phyloP scores from a whole-genome alignment of 176 grass and related monocot genomes.

The Oryza officinalis region DNA sequence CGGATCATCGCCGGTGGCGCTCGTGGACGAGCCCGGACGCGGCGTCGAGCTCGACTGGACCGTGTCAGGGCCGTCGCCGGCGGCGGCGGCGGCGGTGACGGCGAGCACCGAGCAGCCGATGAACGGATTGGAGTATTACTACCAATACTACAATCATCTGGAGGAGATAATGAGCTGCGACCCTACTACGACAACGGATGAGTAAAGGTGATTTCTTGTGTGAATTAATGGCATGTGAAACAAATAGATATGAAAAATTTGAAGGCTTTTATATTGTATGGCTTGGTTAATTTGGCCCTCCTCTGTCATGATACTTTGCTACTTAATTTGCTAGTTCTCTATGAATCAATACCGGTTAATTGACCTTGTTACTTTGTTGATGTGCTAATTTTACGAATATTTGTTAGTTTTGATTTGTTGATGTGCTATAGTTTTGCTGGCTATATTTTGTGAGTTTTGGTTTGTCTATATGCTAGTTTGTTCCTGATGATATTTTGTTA shows the following conservation, averaged over 20 bases:
- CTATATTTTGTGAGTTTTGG: slow-evolving; percentile 2
- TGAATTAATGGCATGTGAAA: not conserved
- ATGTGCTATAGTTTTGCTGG: not conserved
- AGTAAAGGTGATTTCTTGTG: slow-evolving; percentile 53
- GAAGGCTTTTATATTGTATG: not conserved
- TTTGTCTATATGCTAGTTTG: not conserved
- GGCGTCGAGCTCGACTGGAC: slow-evolving; percentile 7
- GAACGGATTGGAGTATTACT: slow-evolving; percentile 48
- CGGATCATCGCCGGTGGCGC: not conserved
- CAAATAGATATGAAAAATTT: not conserved
- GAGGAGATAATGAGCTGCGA: slow-evolving; percentile 34
- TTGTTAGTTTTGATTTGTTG: not conserved
- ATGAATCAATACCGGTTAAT: not conserved
- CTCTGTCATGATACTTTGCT: slow-evolving; percentile 25
- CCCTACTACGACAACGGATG: slow-evolving; percentile 26
- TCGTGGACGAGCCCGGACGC: not conserved
- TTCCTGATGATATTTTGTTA: slow-evolving; percentile 1
- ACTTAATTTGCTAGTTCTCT: not conserved
- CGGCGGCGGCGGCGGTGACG: not conserved
- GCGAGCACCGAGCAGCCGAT: slow-evolving; percentile 5
- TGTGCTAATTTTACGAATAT: not conserved
- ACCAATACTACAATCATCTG: slow-evolving; percentile 43
- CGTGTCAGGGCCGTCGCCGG: not conserved
- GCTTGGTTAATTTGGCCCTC: slow-evolving; percentile 2
- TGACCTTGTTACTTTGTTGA: not conserved